Conservation (phyloP, 1,284 basidiomycete species). For the Puccinia coronata region DNA sequence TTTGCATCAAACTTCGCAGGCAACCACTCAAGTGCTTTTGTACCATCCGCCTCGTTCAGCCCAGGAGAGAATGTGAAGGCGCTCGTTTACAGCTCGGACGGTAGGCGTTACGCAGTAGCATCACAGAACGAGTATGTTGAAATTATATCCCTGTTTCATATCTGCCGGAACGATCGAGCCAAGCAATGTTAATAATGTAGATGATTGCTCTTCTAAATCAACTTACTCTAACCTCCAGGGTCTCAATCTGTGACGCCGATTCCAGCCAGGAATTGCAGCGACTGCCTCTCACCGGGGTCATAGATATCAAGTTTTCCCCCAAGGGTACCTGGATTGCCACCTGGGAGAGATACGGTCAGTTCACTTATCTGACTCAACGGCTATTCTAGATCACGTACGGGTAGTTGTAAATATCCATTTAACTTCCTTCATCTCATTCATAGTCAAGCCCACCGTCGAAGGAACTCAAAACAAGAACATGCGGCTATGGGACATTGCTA, state of each 20-base stretch:
- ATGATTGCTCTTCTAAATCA: constrained; percentile 26
- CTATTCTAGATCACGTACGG: constrained; percentile 38
- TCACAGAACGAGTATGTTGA: constrained; percentile 69
- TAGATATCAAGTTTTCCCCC: constrained; percentile 88
- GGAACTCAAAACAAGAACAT: constrained; percentile 80
- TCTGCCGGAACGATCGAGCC: background rate
- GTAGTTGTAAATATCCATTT: background rate
- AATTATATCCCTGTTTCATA: background rate
- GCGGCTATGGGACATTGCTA: constrained; percentile 76
- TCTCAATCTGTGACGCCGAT: constrained; percentile 27
- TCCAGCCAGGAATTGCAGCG: constrained; percentile 52
- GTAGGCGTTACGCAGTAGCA: constrained; percentile 80
- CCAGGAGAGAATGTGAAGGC: constrained; percentile 72
- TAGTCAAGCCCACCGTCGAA: constrained; percentile 67
- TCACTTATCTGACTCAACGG: background rate
- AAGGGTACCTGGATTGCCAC: constrained; percentile 87
- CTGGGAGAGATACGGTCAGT: constrained; percentile 79
- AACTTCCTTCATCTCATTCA: background rate
- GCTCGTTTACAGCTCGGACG: constrained; percentile 82
- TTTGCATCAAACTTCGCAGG: too few species aligned
- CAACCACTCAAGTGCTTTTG: too few species aligned
- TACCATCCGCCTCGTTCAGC: constrained; percentile 43
- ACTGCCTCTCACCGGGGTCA: constrained; percentile 66
- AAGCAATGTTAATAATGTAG: background rate
- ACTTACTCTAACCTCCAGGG: background rate